phyloP scores from a whole-genome alignment of 2,329 filamentous ascomycete species.

The Talaromyces sp. region DNA sequence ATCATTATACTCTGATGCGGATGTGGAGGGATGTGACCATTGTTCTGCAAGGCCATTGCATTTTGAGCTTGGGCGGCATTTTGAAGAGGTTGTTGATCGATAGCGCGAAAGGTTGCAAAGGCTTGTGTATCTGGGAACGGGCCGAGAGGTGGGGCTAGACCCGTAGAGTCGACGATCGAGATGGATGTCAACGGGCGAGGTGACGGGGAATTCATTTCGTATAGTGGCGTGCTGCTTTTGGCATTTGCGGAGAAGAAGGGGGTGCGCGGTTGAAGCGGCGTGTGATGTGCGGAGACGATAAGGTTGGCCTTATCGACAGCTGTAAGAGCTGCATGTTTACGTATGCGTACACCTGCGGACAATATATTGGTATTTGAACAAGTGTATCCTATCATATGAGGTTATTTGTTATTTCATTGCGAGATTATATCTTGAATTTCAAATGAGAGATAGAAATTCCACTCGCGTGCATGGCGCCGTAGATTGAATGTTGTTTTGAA shows the following conservation, averaged over 20 bases:
- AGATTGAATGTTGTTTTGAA: background rate
- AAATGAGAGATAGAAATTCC: no score
- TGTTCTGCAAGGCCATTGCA: constrained; percentile 12
- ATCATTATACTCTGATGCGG: constrained; percentile 21
- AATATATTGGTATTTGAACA: no score
- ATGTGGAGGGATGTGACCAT: constrained; percentile 13
- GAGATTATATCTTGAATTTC: no score
- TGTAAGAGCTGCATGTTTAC: no score
- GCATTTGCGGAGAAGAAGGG: constrained; percentile 18
- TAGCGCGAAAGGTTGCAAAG: constrained; percentile 31
- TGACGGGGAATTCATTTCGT: constrained; percentile 31
- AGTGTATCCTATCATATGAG: no score
- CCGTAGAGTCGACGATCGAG: constrained; percentile 25
- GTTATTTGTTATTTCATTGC: no score
- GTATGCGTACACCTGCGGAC: no score
- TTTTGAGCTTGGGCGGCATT: constrained; percentile 15
- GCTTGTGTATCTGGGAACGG: constrained; percentile 28
- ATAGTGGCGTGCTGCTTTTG: constrained; percentile 34
- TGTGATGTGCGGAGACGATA: constrained; percentile 9
- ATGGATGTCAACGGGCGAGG: constrained; percentile 20
- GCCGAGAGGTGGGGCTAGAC: constrained; percentile 24
- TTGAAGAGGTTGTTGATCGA: constrained; percentile 25
- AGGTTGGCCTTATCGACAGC: background rate
- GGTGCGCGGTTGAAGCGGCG: constrained; percentile 31
- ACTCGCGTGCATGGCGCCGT: no score